phyloP scores from a whole-genome alignment of 106 monocot genomes.

The Allium sativum region DNA sequence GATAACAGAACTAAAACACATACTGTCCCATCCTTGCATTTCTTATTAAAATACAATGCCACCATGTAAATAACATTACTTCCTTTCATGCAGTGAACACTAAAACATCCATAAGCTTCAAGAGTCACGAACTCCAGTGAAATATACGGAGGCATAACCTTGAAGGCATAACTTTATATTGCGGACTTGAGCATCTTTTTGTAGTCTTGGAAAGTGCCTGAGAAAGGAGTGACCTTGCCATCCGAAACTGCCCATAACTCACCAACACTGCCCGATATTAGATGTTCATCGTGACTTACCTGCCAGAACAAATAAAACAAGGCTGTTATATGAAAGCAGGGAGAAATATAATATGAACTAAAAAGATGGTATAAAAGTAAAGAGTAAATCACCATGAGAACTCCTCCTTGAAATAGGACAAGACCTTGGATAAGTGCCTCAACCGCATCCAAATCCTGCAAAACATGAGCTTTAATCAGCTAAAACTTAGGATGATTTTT shows the following conservation, averaged over 20 bases:
- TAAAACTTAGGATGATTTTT: too few species aligned
- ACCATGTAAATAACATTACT: too few species aligned
- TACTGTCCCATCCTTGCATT: too few species aligned
- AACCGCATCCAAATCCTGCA: conserved; percentile 98
- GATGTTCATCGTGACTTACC: conserved; percentile 98
- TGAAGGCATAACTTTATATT: neutral
- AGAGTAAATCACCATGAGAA: conserved; percentile 54
- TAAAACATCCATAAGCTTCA: too few species aligned
- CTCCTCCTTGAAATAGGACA: conserved; percentile 93
- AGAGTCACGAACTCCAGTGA: too few species aligned
- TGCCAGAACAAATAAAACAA: conserved; percentile 11
- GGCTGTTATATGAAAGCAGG: neutral
- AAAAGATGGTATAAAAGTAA: neutral
- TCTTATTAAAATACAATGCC: too few species aligned
- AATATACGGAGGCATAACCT: neutral
- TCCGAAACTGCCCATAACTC: conserved; percentile 93
- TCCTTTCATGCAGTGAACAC: too few species aligned
- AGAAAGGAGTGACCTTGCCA: conserved; percentile 65
- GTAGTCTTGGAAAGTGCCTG: conserved; percentile 78
- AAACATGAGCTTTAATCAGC: neutral
- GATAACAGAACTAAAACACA: too few species aligned
- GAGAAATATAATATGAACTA: neutral
- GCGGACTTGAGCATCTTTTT: conserved; percentile 75
- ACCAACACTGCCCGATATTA: conserved; percentile 89
- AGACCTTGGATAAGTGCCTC: conserved; percentile 98